Percentiles rank a stretch among this genome's conserved stretches.
These are phyloP conservation scores for Nissolia schottii DNA, from an alignment of 306 rosid species.

Conservation along the genomic window DNA sequence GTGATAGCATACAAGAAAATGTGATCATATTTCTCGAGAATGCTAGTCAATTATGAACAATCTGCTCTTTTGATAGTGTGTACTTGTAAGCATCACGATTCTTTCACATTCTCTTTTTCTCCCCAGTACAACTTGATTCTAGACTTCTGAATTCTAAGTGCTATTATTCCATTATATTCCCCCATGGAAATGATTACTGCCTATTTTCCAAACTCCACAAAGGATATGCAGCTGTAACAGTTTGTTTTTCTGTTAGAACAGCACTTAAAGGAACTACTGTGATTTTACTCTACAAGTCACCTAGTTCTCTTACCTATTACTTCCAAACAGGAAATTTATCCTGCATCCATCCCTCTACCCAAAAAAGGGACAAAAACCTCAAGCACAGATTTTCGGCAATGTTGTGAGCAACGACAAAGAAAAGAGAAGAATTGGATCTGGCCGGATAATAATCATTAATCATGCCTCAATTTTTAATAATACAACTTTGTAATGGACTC, in stretches of 20 bases:
- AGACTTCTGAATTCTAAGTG: background rate
- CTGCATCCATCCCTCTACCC: background rate
- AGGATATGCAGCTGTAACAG: background rate
- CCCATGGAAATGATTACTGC: background rate
- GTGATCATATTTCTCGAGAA: background rate
- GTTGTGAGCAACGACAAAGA: background rate
- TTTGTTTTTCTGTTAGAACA: background rate
- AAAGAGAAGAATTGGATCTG: background rate
- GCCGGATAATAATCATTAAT: constrained; percentile 26
- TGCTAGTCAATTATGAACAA: background rate
- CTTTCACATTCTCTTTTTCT: background rate
- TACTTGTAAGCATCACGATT: background rate
- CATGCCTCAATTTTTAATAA: constrained; percentile 31
- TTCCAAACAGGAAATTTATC: background rate
- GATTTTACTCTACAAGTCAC: background rate
- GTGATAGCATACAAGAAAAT: background rate
- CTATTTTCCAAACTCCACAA: background rate
- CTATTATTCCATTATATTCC: background rate
- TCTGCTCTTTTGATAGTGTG: background rate
- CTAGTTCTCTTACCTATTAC: background rate
- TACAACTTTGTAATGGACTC: constrained; percentile 28
- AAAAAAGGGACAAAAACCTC: no score
- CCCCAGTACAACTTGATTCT: no score
- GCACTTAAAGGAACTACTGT: background rate
- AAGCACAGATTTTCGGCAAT: background rate